These are phyloP conservation scores for Cladophialophora exuberans DNA, from an alignment of 2,329 filamentous ascomycete genomes.

Conservation along the genomic window DNA sequence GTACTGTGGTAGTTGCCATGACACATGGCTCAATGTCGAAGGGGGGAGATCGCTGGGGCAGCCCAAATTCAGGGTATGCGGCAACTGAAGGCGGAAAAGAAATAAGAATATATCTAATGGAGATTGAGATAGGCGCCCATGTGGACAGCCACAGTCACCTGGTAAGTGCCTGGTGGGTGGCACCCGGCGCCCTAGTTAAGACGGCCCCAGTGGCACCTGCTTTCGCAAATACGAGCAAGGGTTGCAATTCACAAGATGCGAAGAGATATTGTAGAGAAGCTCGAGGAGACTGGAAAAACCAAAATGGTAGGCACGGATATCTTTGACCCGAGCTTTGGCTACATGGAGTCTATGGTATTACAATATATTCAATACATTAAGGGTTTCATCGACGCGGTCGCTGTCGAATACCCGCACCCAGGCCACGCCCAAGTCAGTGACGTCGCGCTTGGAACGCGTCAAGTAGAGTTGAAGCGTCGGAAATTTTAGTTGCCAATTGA, in stretches of 20 bases:
- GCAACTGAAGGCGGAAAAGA: not conserved
- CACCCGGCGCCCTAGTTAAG: too few relatives aligned
- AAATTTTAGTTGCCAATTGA: not conserved
- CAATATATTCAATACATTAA: not conserved
- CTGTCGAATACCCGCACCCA: not conserved
- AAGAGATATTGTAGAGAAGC: not conserved
- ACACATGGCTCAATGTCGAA: constrained; percentile 10
- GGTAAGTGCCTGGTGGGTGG: too few relatives aligned
- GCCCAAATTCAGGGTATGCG: not conserved
- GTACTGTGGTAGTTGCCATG: constrained; percentile 21
- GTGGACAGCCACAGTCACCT: not conserved
- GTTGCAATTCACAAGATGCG: not conserved
- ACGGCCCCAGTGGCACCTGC: not conserved
- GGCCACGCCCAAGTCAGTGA: too few relatives aligned
- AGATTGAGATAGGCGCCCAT: not conserved
- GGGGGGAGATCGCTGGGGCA: not conserved
- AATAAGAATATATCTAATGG: not conserved
- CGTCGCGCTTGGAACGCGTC: not conserved
- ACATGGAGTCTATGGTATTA: not conserved
- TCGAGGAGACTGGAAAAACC: not conserved
- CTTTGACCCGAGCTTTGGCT: not conserved
- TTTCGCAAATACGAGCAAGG: not conserved
- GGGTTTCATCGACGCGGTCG: not conserved
- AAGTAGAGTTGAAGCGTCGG: not conserved
- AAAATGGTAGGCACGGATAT: not conserved